A percentile compares a stretch with the other conserved stretches of the same genome.
Conservation (phyloP, 148 eudicot species). For the Pharnaceum exiguum region DNA sequence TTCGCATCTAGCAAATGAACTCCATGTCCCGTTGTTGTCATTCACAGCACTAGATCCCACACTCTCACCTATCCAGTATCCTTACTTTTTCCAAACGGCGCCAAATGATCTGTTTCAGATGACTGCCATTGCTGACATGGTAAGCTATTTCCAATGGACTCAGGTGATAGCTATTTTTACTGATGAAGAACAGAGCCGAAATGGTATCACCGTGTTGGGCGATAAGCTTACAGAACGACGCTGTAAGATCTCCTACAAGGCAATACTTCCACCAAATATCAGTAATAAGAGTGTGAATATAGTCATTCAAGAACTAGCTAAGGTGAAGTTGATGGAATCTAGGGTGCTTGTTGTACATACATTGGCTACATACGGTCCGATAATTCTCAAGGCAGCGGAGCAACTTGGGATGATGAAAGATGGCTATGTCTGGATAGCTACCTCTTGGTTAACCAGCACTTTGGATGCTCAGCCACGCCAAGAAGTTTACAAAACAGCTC, state of each 20-base stretch:
- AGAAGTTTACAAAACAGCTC: constrained; percentile 9
- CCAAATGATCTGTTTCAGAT: constrained; percentile 60
- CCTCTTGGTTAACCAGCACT: constrained; percentile 60
- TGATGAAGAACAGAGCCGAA: constrained; percentile 63
- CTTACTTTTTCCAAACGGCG: constrained; percentile 53
- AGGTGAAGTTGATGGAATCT: constrained; percentile 50
- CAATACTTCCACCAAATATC: constrained; percentile 32
- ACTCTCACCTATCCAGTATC: constrained; percentile 60
- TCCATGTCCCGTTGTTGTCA: constrained; percentile 56
- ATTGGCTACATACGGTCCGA: constrained; percentile 30
- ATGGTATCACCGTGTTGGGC: constrained; percentile 42
- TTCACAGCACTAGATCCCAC: constrained; percentile 62
- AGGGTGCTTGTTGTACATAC: constrained; percentile 50
- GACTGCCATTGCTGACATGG: constrained; percentile 60
- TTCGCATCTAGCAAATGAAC: constrained; percentile 58
- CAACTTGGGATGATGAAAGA: constrained; percentile 57
- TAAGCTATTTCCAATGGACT: constrained; percentile 46
- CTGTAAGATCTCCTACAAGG: constrained; percentile 52
- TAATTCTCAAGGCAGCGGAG: constrained; percentile 49
- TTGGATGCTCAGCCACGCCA: constrained; percentile 39
- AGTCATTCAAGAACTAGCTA: constrained; percentile 29
- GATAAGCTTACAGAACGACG: constrained; percentile 44
- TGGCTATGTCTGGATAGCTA: constrained; percentile 83
- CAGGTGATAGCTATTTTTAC: constrained; percentile 47
- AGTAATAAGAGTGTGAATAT: background rate